These are phyloP conservation scores for Artemisia argyi DNA, from an alignment of 129 eudicot species.

Conservation along the genomic window DNA sequence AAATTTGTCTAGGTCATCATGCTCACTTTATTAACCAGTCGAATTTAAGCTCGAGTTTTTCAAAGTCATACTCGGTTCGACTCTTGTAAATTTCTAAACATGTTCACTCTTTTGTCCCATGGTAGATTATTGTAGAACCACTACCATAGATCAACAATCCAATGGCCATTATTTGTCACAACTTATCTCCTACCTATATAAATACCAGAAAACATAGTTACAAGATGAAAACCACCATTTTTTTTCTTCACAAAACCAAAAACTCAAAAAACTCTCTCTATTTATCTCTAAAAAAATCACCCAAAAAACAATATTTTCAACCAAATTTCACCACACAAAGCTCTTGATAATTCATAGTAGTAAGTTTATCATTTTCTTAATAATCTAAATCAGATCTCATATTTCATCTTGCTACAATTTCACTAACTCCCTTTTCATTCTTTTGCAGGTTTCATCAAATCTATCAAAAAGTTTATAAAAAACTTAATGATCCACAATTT, in stretches of 20 bases:
- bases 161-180: constrained; percentile 21
- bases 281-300: not conserved
- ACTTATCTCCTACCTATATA: constrained; percentile 31
- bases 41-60: too few relatives aligned
- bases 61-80: too few relatives aligned
- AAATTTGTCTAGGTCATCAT: too few relatives aligned
- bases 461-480: too few relatives aligned
- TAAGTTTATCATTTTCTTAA: constrained; percentile 14
- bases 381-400: constrained; percentile 28
- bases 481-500: not conserved
- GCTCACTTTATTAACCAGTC: too few relatives aligned
- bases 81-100: too few relatives aligned
- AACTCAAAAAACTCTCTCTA: constrained; percentile 9
- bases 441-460: constrained; percentile 25
- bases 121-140: not conserved
- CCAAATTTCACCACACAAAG: too few relatives aligned
- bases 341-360: too few relatives aligned
- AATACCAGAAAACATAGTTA: constrained; percentile 27
- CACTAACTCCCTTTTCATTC: not conserved
- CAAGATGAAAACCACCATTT: constrained; percentile 27
- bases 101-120: constrained; percentile 1
- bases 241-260: constrained; percentile 9
- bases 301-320: not conserved
- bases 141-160: constrained; percentile 22
- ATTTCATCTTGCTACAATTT: constrained; percentile 1